Evolutionary conservation across 2,329 filamentous ascomycete genomes (phyloP).

Genomic region (Penicillium sp.): DNA sequence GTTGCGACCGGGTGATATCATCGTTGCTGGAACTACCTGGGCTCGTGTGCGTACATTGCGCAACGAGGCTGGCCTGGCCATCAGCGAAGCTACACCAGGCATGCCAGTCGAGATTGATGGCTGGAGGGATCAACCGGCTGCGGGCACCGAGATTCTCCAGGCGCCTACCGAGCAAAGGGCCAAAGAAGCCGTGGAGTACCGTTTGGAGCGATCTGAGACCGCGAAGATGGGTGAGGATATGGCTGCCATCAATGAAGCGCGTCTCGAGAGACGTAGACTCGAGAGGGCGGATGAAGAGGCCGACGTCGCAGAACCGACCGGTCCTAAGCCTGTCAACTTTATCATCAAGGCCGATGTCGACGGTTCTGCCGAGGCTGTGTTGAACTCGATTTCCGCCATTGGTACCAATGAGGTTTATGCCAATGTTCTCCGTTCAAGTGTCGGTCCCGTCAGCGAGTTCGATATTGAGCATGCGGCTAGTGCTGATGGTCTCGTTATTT

Average conservation of each 20-base stretch:
- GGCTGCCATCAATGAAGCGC: conserved; percentile 71
- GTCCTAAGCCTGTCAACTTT: conserved; percentile 67
- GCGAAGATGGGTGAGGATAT: conserved; percentile 66
- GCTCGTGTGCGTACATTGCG: conserved; percentile 77
- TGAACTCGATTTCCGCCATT: conserved; percentile 70
- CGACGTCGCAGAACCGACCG: conserved; percentile 39
- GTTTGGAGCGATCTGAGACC: conserved; percentile 68
- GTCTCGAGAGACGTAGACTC: conserved; percentile 52
- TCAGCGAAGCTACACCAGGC: conserved; percentile 76
- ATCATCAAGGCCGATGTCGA: conserved; percentile 90
- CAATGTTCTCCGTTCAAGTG: conserved; percentile 70
- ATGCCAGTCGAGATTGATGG: conserved; percentile 90
- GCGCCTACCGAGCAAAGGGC: conserved; percentile 75
- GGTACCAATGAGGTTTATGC: conserved; percentile 82
- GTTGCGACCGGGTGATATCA: conserved; percentile 71
- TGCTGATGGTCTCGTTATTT: conserved; percentile 73
- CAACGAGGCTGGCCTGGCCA: conserved; percentile 75
- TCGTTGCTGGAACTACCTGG: conserved; percentile 88
- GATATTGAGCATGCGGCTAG: conserved; percentile 84
- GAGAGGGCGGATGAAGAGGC: conserved; percentile 36
- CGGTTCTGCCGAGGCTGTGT: conserved; percentile 88
- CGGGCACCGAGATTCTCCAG: conserved; percentile 85
- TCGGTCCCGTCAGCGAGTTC: conserved; percentile 77
- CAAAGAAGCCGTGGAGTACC: conserved; percentile 73
- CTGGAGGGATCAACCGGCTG: conserved; percentile 84